Evolutionary conservation across 495 filamentous ascomycete species (phyloP).

Genomic region (Podospora anserina): DNA sequence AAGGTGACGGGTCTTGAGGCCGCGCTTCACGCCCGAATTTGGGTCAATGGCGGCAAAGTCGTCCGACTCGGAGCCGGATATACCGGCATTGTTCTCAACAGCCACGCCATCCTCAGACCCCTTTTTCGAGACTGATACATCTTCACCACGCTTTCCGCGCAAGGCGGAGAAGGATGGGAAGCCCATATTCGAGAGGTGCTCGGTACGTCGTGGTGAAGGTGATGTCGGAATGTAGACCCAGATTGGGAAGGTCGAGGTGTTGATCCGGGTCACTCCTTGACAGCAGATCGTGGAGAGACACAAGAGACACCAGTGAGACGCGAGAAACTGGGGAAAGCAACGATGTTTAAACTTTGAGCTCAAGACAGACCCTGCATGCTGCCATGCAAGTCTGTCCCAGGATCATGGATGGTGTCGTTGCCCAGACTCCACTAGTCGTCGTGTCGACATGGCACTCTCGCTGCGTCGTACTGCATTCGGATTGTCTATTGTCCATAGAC

Average conservation of each 20-base stretch:
- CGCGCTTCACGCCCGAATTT: constrained; percentile 48
- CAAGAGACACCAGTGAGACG: background rate
- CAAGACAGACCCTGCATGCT: background rate
- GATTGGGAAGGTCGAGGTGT: background rate
- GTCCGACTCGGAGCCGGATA: constrained; percentile 23
- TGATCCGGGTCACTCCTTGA: background rate
- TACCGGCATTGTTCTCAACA: constrained; percentile 7
- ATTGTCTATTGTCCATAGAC: background rate
- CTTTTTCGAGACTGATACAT: background rate
- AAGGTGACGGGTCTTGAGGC: constrained; percentile 65
- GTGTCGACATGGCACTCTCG: background rate
- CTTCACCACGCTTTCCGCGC: background rate
- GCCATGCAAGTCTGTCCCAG: background rate
- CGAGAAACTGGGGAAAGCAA: background rate
- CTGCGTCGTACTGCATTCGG: background rate
- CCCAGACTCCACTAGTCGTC: background rate
- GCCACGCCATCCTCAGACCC: background rate
- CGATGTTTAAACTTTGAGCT: background rate
- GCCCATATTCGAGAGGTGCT: background rate
- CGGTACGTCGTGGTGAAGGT: background rate
- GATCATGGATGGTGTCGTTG: background rate
- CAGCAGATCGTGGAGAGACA: background rate
- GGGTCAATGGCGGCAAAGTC: constrained; percentile 48
- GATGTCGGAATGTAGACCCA: background rate
- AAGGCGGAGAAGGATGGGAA: background rate